A percentile compares a stretch with the other conserved stretches of the same genome.
These are phyloP conservation scores for Orobanche coerulescens DNA, from an alignment of 257 asterid species.

Conservation along the genomic window DNA sequence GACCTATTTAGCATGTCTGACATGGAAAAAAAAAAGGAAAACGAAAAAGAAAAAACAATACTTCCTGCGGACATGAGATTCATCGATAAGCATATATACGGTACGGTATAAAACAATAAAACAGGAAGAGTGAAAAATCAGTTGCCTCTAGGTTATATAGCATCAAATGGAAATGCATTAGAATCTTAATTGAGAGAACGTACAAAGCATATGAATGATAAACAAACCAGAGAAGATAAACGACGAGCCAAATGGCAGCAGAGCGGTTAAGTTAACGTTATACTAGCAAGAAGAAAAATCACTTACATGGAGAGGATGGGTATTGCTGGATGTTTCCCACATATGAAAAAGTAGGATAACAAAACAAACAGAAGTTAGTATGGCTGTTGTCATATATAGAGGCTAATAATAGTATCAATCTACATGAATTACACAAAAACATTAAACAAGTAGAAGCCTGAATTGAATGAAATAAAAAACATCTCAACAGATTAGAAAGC, in stretches of 20 bases:
- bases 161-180: neutral
- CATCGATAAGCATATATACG: neutral
- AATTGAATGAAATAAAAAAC: neutral
- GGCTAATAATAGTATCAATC: conserved; percentile 4
- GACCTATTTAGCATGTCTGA: neutral
- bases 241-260: neutral
- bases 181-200: neutral
- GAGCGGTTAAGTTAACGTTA: neutral
- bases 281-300: conserved; percentile 9
- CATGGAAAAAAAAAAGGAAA: neutral
- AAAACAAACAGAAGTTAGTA: conserved; percentile 26
- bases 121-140: neutral
- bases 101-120: neutral
- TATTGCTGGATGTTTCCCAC: conserved; percentile 58
- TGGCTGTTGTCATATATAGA: conserved; percentile 6
- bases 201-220: neutral
- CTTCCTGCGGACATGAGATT: neutral
- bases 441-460: conserved; percentile 2
- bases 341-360: conserved; percentile 26
- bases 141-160: neutral
- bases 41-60: neutral
- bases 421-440: conserved; percentile 8
- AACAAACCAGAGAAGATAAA: conserved; percentile 8
- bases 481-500: conserved; percentile 6
- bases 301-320: conserved; percentile 98